Evolutionary conservation across 2,329 filamentous ascomycete species (phyloP).

Genomic region (Talaromyces verruculosus): DNA sequence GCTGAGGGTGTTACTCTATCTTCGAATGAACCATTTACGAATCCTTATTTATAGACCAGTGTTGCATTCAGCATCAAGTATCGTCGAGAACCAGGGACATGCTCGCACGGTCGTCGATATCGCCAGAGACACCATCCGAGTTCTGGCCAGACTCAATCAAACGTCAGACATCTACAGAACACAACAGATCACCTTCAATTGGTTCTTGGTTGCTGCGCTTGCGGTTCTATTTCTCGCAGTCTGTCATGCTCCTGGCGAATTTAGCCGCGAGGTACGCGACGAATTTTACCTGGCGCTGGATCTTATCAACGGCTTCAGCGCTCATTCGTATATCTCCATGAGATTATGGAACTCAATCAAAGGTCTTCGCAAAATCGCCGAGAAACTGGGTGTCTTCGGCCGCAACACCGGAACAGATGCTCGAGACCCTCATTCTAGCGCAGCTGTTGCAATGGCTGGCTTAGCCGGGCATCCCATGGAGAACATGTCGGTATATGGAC

Average conservation of each 20-base stretch:
- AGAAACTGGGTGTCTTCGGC: conserved; percentile 57
- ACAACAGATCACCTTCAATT: conserved; percentile 66
- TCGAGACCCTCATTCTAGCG: conserved; percentile 59
- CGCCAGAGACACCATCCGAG: conserved; percentile 64
- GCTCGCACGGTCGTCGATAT: conserved; percentile 69
- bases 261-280: conserved; percentile 60
- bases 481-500: conserved; percentile 53
- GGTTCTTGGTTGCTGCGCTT: conserved; percentile 64
- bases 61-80: conserved; percentile 78
- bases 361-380: conserved; percentile 62
- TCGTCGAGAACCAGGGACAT: conserved; percentile 70
- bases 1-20: conserved; percentile 77
- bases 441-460: conserved; percentile 65
- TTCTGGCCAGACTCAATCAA: conserved; percentile 61
- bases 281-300: conserved; percentile 68
- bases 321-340: conserved; percentile 61
- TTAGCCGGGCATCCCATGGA: conserved; percentile 63
- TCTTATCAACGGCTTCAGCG: conserved; percentile 61
- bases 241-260: conserved; percentile 62
- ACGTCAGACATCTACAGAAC: conserved; percentile 63
- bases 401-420: conserved; percentile 41
- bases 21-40: conserved; percentile 85
- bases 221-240: conserved; percentile 65
- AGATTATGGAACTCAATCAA: conserved; percentile 65
- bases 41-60: conserved; percentile 87